These are phyloP conservation scores for Suhomyces kunorum DNA, from an alignment of 1,139 yeast species.

Conservation along the genomic window DNA sequence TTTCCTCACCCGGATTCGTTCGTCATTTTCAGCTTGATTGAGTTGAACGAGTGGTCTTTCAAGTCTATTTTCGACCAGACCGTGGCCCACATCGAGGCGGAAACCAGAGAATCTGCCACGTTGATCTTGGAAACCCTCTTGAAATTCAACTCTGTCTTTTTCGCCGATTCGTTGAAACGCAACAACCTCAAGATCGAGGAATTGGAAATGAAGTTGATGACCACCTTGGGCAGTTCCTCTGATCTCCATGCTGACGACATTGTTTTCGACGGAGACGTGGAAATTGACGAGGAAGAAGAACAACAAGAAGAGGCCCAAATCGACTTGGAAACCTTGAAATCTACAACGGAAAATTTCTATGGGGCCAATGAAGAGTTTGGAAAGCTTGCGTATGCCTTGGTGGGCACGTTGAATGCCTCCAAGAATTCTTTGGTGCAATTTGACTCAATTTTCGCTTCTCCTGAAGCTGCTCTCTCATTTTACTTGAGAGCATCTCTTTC, in stretches of 20 bases:
- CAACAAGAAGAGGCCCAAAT: slow-evolving; percentile 22
- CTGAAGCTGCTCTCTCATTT: slow-evolving; percentile 53
- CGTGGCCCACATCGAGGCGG: slow-evolving; percentile 19
- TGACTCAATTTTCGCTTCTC: slow-evolving; percentile 25
- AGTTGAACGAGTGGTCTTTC: slow-evolving; percentile 24
- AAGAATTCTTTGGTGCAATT: slow-evolving; percentile 23
- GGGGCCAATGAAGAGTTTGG: slow-evolving; percentile 41
- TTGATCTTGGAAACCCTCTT: slow-evolving; percentile 49
- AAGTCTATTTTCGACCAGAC: slow-evolving; percentile 28
- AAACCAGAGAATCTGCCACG: slow-evolving; percentile 34
- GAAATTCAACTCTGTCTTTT: slow-evolving; percentile 37
- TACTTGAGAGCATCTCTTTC: slow-evolving; percentile 58
- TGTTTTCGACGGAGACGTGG: slow-evolving; percentile 27
- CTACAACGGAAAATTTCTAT: slow-evolving; percentile 40
- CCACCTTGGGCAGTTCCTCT: slow-evolving; percentile 45
- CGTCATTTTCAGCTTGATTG: slow-evolving; percentile 27
- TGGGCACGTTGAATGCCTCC: slow-evolving; percentile 26
- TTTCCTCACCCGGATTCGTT: slow-evolving; percentile 21
- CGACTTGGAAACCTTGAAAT: slow-evolving; percentile 23
- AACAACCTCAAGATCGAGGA: slow-evolving; percentile 47
- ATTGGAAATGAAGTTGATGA: slow-evolving; percentile 69
- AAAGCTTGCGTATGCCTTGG: slow-evolving; percentile 39
- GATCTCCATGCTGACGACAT: slow-evolving; percentile 23
- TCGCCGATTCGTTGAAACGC: slow-evolving; percentile 42
- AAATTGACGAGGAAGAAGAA: slow-evolving; percentile 21